Base-by-base conservation (phyloP, 257 asterid genomes). In the Nicotiana noctiflora region DNA sequence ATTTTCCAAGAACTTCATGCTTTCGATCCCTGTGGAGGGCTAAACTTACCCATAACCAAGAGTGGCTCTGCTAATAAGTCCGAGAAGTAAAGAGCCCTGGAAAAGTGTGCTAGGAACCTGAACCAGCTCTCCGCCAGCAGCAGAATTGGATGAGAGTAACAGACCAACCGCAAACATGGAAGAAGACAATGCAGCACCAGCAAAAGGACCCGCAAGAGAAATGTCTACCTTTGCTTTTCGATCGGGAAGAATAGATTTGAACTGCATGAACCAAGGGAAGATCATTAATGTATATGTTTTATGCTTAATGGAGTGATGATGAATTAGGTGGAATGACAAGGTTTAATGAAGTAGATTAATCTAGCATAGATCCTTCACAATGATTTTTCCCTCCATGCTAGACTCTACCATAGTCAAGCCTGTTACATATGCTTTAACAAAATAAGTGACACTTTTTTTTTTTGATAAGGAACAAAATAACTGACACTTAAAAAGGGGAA, bases 51-150 rank as follows among this genome's bases (percentile, higher is more conserved):
- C 80, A 84, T 91, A 91, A 83, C 99, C 99, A 44, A 94, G 93
- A 74, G 87, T 52, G 64, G 90, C 90, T 86, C 99, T 89, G 82
- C 98, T 96, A 83, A 91, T 87, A 67, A 96, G 94, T 75, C 99
- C 99, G 86, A 96, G 98, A 89, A 96, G 94, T 87, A 96, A 87
- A 72, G 99, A 94, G 46, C 99, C 99, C 86, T 96, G 98, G 78
- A 96, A 96, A 85, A 96, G 97, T 84, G 85, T 88, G 88, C 97
- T 94, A 55, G 99, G 99, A 84, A 96, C 98, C 90, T 91, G 98
- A 80, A 96, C 87, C 83, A 96, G 85, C 81, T 96, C 98, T 85
- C 90, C 94, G 12, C 93, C 89, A 81, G 85, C 90, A 57, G 87
- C 82, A 81, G 97, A 97, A 84, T 91, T 91, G 75, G 97, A 89